Conservation (phyloP, 352 stramenopile species). For the Pythium monospermum region DNA sequence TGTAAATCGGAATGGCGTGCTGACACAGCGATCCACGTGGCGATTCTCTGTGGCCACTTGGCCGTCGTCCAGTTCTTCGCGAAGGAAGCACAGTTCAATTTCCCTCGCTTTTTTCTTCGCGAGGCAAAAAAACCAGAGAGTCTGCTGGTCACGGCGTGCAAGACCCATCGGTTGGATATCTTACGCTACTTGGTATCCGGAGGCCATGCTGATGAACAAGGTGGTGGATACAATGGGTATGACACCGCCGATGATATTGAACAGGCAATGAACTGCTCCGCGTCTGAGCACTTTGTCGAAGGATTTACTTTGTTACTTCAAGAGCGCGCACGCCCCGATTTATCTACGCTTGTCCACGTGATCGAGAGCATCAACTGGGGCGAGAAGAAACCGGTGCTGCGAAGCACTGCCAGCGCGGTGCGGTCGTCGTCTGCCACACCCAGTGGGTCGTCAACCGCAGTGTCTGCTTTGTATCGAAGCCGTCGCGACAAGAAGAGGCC, state of each 20-base stretch:
- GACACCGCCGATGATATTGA: constrained; percentile 39
- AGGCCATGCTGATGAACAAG: constrained; percentile 8
- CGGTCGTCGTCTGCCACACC: too few species aligned
- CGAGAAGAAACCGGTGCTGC: constrained; percentile 9
- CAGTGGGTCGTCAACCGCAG: too few species aligned
- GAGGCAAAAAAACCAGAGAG: constrained; percentile 35
- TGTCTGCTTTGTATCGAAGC: too few species aligned
- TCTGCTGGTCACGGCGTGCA: constrained; percentile 42
- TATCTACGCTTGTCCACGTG: constrained; percentile 26
- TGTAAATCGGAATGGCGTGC: constrained; percentile 12
- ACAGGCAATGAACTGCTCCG: constrained; percentile 31
- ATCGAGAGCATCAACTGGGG: constrained; percentile 26
- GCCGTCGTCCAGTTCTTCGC: constrained; percentile 39
- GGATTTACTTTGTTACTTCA: constrained; percentile 35
- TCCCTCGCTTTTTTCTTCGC: constrained; percentile 35
- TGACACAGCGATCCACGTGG: constrained; percentile 47
- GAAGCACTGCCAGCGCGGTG: too few species aligned
- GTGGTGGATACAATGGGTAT: constrained; percentile 36
- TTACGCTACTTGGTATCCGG: constrained; percentile 36
- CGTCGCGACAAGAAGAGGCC: constrained; percentile 20
- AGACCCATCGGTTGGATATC: constrained; percentile 27
- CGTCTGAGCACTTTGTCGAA: constrained; percentile 31
- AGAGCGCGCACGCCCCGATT: constrained; percentile 27
- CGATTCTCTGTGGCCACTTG: constrained; percentile 41
- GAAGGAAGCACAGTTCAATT: constrained; percentile 35